Base-by-base conservation (phyloP, 2,329 filamentous ascomycete species). In the Paracoccidioides brasiliensis region DNA sequence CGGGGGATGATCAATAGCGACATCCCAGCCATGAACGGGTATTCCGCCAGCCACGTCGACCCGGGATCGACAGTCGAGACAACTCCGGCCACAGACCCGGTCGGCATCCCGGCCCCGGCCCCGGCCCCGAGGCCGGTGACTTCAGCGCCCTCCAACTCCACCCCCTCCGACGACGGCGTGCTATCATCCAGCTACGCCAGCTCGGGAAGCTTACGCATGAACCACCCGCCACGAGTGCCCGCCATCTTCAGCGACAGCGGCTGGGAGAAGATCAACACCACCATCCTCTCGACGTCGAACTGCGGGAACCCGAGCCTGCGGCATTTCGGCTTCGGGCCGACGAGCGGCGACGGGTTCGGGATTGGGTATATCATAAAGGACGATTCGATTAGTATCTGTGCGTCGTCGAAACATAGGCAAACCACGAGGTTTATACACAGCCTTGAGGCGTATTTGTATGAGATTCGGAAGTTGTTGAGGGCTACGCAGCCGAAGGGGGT, bases 351-450 rank as follows among this genome's bases (percentile, higher is more conserved):
- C 61, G 93, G 93, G 0, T 97, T 97, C 66, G 93, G 93, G 35
- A 96, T 98, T 55, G 93, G 93, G 2, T 98, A 98, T 74, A 97
- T 98, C 65, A 96, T 98, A 79, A 98, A 98, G 72, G 89, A 94
- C 62, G 88, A 93, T 53, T 80, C 82, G 51, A 87, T 97, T 58
- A 89, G 85, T 49, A 91, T 98, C 59, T 97, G 93, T 70, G 90
- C 90, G 0, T 87, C 85, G 12, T 93, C 86, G 65, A 96, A 96
- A 72, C 93, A 98, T 69, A 78, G 93, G 43, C 93, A 98, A 73
- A 98, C 93, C 0, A 83, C 83, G 62, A 84, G 93, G 5, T 94
- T 93, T 66, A 83, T 97, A 58, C 89, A 95, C 64, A 88, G 89
- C 0, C 75, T 97, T 2, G 93, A 97, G 70, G 85, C 81, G 59